Percentiles rank a stretch among this genome's conserved stretches.
Conservation (phyloP, 73 alveolate genomes). For the Paramecium tetraurelia region DNA sequence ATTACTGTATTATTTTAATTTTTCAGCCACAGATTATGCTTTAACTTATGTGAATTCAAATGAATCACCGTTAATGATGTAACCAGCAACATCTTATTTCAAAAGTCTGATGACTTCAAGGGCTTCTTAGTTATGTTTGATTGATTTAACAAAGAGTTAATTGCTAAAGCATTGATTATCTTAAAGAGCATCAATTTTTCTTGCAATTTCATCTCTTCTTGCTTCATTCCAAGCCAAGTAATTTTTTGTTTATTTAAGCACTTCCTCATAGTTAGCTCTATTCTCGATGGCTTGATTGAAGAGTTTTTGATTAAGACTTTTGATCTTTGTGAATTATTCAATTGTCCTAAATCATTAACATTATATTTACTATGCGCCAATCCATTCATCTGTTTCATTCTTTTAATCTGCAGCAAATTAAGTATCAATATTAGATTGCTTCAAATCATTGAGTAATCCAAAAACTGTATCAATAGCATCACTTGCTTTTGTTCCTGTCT, state of each 20-base stretch:
- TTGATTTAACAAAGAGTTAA: conserved; percentile 37
- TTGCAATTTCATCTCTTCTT: conserved; percentile 40
- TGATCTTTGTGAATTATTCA: conserved; percentile 29
- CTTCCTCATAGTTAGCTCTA: conserved; percentile 9
- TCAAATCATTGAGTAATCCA: conserved; percentile 12
- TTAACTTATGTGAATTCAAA: conserved; percentile 50
- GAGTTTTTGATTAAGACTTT: not conserved
- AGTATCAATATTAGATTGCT: conserved; percentile 26
- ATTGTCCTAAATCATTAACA: conserved; percentile 7
- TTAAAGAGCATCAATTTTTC: conserved; percentile 27
- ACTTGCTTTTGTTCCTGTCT: conserved; percentile 50
- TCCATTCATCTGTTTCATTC: conserved; percentile 47
- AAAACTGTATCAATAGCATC: conserved; percentile 54
- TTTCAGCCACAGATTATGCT: conserved; percentile 29
- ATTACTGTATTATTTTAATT: conserved; percentile 21
- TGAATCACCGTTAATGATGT: conserved; percentile 31
- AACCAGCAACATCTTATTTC: conserved; percentile 54
- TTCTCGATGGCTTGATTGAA: not conserved
- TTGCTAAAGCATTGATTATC: conserved; percentile 29
- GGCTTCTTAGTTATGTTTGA: conserved; percentile 6
- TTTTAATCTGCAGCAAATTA: conserved; percentile 46
- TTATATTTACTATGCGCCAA: not conserved
- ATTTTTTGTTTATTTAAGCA: not conserved
- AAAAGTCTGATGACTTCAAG: conserved; percentile 41
- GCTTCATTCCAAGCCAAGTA: conserved; percentile 51